Conservation (phyloP, 176 grass and related monocot genomes). For the Tillandsia fasciculata region DNA sequence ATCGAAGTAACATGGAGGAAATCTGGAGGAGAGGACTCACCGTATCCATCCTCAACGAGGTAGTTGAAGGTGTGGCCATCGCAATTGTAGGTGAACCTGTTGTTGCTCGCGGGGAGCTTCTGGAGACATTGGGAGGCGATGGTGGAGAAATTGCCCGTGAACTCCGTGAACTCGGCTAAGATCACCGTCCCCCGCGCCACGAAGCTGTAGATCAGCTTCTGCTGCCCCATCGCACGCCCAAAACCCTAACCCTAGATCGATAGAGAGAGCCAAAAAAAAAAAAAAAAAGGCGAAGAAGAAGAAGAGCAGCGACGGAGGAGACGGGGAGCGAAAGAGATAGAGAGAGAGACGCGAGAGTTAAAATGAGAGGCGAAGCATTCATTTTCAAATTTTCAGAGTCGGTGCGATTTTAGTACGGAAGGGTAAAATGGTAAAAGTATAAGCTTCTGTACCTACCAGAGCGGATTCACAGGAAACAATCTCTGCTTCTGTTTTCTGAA, state of each 20-base stretch:
- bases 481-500: background rate
- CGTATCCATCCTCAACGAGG: constrained; percentile 67
- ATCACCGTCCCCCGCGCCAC: constrained; percentile 45
- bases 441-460: background rate
- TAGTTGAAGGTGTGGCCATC: constrained; percentile 80
- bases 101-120: constrained; percentile 56
- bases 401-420: background rate
- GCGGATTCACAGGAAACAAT: background rate
- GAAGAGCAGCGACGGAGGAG: background rate
- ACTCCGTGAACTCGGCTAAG: constrained; percentile 61
- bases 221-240: constrained; percentile 34
- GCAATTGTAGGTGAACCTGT: constrained; percentile 58
- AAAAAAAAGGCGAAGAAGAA: background rate
- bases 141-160: constrained; percentile 61
- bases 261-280: constrained; percentile 3
- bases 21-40: constrained; percentile 13
- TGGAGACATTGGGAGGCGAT: constrained; percentile 55
- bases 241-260: constrained; percentile 8
- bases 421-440: background rate
- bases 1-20: background rate
- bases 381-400: background rate
- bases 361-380: background rate
- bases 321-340: too few relatives aligned
- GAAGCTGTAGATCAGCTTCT: constrained; percentile 54
- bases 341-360: background rate